Percentiles rank a stretch among this genome's conserved stretches.
Evolutionary conservation across 164 flowering plant species (phyloP).

Genomic region (Chimonanthus salicifolius): DNA sequence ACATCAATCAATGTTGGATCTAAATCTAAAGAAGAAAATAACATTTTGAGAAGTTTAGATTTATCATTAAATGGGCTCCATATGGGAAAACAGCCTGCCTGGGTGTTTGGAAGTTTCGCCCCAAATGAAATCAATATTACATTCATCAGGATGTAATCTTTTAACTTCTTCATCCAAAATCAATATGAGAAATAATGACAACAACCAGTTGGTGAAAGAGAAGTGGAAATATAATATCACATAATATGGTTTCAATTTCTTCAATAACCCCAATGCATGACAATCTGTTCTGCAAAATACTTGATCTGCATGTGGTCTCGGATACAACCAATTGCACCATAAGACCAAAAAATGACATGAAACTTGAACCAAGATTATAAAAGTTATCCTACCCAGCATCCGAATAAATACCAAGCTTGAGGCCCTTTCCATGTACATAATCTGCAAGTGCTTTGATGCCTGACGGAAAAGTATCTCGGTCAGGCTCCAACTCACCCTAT

Average conservation of each 20-base stretch:
- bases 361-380: background rate
- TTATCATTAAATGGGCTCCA: too few relatives aligned
- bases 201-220: background rate
- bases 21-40: too few relatives aligned
- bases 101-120: too few relatives aligned
- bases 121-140: background rate
- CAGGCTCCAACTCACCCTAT: constrained; percentile 76
- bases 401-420: constrained; percentile 96
- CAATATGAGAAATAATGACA: too few relatives aligned
- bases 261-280: background rate
- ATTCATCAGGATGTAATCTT: background rate
- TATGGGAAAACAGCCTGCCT: too few relatives aligned
- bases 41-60: too few relatives aligned
- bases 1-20: too few relatives aligned
- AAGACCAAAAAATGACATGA: background rate
- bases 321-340: background rate
- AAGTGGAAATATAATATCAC: background rate
- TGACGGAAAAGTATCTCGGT: constrained; percentile 76
- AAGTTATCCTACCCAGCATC: constrained; percentile 83
- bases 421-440: constrained; percentile 81
- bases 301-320: background rate
- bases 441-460: constrained; percentile 92
- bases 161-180: background rate
- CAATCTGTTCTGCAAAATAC: background rate
- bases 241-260: background rate